A percentile compares a stretch with the other conserved stretches of the same genome.
Evolutionary conservation across 371 early-diverging fungal genomes (phyloP).

Genomic region (Modicella reniformis): DNA sequence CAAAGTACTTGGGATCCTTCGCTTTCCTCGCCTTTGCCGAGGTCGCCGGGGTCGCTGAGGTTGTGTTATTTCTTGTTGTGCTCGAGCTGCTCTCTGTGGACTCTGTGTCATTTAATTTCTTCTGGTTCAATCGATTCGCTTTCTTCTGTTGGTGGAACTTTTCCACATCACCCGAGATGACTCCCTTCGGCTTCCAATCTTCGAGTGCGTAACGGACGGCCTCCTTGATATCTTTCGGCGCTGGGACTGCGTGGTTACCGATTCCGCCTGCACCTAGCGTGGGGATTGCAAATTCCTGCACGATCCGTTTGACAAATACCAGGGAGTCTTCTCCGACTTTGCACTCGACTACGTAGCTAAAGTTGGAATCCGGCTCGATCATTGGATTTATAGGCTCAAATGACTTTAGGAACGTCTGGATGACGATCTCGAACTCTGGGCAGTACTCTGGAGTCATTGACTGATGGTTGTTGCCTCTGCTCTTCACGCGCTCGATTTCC

Average conservation of each 20-base stretch:
- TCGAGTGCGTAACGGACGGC: constrained; percentile 54
- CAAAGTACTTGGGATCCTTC: constrained; percentile 54
- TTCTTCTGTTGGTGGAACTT: constrained; percentile 26
- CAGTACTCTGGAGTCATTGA: constrained; percentile 70
- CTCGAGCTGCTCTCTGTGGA: background rate
- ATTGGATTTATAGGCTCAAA: constrained; percentile 66
- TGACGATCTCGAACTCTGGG: constrained; percentile 61
- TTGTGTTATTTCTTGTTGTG: background rate
- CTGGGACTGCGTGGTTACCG: constrained; percentile 41
- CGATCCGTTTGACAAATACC: constrained; percentile 52
- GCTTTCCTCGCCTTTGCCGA: constrained; percentile 3
- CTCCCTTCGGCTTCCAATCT: constrained; percentile 49
- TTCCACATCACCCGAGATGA: constrained; percentile 45
- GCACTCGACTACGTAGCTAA: constrained; percentile 65
- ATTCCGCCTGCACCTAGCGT: constrained; percentile 37
- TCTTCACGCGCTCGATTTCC: constrained; percentile 61
- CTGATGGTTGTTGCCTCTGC: constrained; percentile 82
- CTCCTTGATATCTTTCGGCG: constrained; percentile 43
- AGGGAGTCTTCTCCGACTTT: constrained; percentile 57
- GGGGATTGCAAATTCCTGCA: constrained; percentile 55
- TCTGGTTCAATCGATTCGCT: background rate
- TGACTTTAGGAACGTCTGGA: constrained; percentile 60
- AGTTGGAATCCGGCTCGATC: constrained; percentile 53
- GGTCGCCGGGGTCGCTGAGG: too few species aligned
- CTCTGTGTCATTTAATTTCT: background rate